These are phyloP conservation scores for Sicyos edulis DNA, from an alignment of 306 rosid genomes.

Conservation along the genomic window DNA sequence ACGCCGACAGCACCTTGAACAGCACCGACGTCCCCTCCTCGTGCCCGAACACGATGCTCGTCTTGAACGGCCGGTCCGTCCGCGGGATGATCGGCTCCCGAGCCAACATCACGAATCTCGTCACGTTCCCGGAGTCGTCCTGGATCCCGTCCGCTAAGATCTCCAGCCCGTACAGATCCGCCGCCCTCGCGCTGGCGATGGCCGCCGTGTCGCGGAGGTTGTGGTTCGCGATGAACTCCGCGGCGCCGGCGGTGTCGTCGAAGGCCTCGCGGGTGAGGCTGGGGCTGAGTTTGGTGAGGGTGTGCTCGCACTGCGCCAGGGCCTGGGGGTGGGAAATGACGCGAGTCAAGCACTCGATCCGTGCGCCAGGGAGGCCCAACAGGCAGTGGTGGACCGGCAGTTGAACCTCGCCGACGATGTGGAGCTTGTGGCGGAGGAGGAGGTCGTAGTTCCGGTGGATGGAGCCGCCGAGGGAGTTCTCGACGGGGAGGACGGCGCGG, in stretches of 20 bases:
- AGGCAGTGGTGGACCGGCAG: slow-evolving; percentile 94
- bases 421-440: slow-evolving; percentile 94
- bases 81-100: slow-evolving; percentile 87
- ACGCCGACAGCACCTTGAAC: slow-evolving; percentile 84
- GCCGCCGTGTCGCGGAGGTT: slow-evolving; percentile 80
- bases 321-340: slow-evolving; percentile 98
- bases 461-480: slow-evolving; percentile 94
- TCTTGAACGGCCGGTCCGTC: slow-evolving; percentile 78
- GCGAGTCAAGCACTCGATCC: slow-evolving; percentile 67
- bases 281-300: slow-evolving; percentile 78
- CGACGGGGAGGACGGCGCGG: slow-evolving; percentile 79
- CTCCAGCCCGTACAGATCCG: slow-evolving; percentile 60
- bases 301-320: slow-evolving; percentile 74
- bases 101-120: slow-evolving; percentile 88
- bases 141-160: slow-evolving; percentile 76
- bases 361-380: slow-evolving; percentile 62
- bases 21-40: slow-evolving; percentile 88
- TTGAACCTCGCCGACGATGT: slow-evolving; percentile 94
- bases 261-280: slow-evolving; percentile 86
- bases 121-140: slow-evolving; percentile 86
- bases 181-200: slow-evolving; percentile 79
- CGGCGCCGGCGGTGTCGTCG: slow-evolving; percentile 97
- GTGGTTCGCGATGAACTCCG: slow-evolving; percentile 60
- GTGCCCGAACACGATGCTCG: slow-evolving; percentile 95
- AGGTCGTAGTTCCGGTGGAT: slow-evolving; percentile 95